Evolutionary conservation across 371 early-diverging fungal species (phyloP).

Genomic region (Mortierella sp.): DNA sequence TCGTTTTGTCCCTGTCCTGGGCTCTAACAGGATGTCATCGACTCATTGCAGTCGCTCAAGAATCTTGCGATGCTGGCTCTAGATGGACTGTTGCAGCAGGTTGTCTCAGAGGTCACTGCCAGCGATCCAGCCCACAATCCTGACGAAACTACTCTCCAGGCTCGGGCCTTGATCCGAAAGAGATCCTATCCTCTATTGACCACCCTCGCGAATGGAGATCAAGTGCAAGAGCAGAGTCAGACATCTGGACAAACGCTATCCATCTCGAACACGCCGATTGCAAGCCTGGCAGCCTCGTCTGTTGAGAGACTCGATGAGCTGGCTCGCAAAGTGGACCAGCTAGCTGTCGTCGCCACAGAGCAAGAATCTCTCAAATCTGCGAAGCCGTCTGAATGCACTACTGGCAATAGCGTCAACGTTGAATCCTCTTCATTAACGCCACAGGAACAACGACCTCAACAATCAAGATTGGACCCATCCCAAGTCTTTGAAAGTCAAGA

Average conservation of each 20-base stretch:
- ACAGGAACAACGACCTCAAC: constrained; percentile 7
- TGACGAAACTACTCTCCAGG: constrained; percentile 48
- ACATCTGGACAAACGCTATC: not conserved
- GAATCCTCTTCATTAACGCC: not conserved
- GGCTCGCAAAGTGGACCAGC: constrained; percentile 45
- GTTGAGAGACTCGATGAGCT: constrained; percentile 46
- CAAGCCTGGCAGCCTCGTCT: constrained; percentile 34
- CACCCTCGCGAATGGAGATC: not conserved
- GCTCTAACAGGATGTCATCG: constrained; percentile 26
- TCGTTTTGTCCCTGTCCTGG: not conserved
- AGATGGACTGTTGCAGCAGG: constrained; percentile 47
- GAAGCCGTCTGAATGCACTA: not conserved
- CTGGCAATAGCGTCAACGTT: too few relatives aligned
- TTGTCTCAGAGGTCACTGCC: constrained; percentile 49
- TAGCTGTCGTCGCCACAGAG: constrained; percentile 23
- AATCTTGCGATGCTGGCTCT: constrained; percentile 47
- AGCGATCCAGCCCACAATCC: constrained; percentile 47
- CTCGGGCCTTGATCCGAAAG: constrained; percentile 43
- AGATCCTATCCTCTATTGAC: constrained; percentile 25
- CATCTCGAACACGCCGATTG: constrained; percentile 15
- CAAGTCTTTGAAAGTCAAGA: constrained; percentile 53
- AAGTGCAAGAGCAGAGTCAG: constrained; percentile 1
- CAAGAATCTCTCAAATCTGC: not conserved
- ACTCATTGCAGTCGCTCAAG: constrained; percentile 54
- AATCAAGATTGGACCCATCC: constrained; percentile 11